These are phyloP conservation scores for Silene vulgaris DNA, from an alignment of 179 eudicot genomes.

Conservation along the genomic window DNA sequence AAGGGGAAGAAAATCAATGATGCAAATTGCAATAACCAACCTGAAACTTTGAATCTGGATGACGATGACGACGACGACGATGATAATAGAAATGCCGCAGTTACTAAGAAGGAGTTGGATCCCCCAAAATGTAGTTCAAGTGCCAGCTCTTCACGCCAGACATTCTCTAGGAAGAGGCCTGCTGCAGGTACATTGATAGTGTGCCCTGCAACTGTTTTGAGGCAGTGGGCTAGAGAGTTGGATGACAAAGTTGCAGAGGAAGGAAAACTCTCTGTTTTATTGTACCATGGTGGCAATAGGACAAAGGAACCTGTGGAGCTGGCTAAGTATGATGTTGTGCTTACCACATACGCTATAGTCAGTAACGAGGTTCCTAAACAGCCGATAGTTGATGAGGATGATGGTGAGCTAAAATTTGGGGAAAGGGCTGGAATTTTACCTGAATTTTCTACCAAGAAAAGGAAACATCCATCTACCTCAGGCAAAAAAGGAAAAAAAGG, in stretches of 20 bases:
- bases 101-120: conserved; percentile 31
- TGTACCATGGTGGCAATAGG: conserved; percentile 91
- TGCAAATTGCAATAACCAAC: conserved; percentile 13
- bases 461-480: conserved; percentile 38
- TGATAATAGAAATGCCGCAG: conserved; percentile 30
- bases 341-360: conserved; percentile 92
- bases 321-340: conserved; percentile 77
- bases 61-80: conserved; percentile 31
- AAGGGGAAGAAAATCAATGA: conserved; percentile 19
- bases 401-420: conserved; percentile 54
- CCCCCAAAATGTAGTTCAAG: conserved; percentile 35
- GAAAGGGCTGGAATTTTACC: conserved; percentile 60
- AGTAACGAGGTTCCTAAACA: conserved; percentile 89
- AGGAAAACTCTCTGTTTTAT: conserved; percentile 54
- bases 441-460: conserved; percentile 54
- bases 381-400: conserved; percentile 79
- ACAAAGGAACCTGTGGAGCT: conserved; percentile 67
- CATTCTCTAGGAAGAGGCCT: conserved; percentile 52
- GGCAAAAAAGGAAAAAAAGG: conserved; percentile 70
- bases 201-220: conserved; percentile 95
- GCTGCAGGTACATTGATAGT: conserved; percentile 93
- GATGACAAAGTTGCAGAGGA: conserved; percentile 70
- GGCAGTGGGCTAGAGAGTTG: conserved; percentile 95
- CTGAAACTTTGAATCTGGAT: conserved; percentile 31
- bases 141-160: conserved; percentile 40